Percentiles rank a stretch among this genome's conserved stretches.
Conservation (phyloP, 176 grass and related monocot species). For the Cenchrus purpureus region DNA sequence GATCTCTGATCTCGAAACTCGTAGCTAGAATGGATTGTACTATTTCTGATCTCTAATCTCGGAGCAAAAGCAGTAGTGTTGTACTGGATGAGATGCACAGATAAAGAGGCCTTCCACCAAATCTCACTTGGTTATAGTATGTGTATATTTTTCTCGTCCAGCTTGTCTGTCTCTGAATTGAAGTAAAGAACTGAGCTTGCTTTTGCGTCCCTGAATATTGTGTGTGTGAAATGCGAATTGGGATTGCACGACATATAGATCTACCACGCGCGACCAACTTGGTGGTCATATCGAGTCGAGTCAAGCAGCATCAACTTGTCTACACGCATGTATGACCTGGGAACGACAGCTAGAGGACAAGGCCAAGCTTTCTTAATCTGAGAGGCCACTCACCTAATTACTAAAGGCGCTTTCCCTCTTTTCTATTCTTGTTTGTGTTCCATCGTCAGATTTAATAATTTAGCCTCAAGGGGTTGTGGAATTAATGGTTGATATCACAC, state of each 20-base stretch:
- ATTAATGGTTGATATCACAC: neutral
- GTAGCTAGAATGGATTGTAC: neutral
- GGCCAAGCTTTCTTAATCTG: slow-evolving; percentile 37
- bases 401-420: neutral
- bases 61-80: neutral
- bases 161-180: neutral
- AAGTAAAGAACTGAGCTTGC: neutral
- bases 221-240: neutral
- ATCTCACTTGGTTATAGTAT: neutral
- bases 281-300: slow-evolving; percentile 4
- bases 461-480: too few relatives aligned
- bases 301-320: slow-evolving; percentile 1
- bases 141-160: neutral
- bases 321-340: neutral
- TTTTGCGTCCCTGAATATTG: neutral
- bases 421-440: neutral
- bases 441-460: neutral
- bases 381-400: slow-evolving; percentile 18
- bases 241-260: neutral
- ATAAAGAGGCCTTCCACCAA: neutral
- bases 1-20: slow-evolving; percentile 20
- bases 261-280: neutral
- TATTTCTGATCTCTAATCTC: neutral
- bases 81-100: neutral
- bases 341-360: slow-evolving; percentile 48